Base-by-base conservation (phyloP, 2,329 filamentous ascomycete genomes). In the Talaromyces albobiverticillius region DNA sequence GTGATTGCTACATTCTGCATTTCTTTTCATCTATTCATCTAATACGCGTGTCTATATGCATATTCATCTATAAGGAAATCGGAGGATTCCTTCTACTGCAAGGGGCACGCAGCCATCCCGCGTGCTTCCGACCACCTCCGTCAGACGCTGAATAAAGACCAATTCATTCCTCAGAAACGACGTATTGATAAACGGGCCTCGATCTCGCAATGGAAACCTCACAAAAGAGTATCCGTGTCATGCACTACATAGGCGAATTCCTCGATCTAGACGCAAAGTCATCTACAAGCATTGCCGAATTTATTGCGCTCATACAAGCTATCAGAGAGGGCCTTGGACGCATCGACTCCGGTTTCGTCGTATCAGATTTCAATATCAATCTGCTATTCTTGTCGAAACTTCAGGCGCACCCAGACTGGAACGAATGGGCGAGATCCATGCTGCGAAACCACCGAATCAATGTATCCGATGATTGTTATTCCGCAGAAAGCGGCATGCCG, bases 221-320 rank as follows among this genome's bases (percentile, higher is more conserved):
- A 56, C 62, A 66, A 43, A 62, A 60, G 14, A 65, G 61, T 46
- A 59, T 61, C 34, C 64, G 64, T 10, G 57, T 64, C 46, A 61
- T 67, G 41, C 64, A 66, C 52, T 61, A 65, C 32, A 59, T 67
- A 29, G 57, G 62, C 42, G 64, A 67, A 50, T 62, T 66, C 36
- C 54, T 67, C 16, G 63, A 67, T 32, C 57, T 67, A 26, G 64
- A 66, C 54, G 59, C 60, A 5, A 34, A 55, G 18, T 59, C 63
- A 47, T 63, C 61, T 51, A 59, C 64, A 41, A 59, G 51, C 46
- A 59, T 66, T 18, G 55, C 60, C 45, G 64, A 66, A 51, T 65
- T 67, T 32, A 57, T 65, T 18, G 54, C 61, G 20, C 62, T 67
- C 10, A 65, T 67, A 46, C 55, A 66, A 32, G 64, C 64, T 4